Evolutionary conservation across 2,329 filamentous ascomycete species (phyloP).

Genomic region (Colletotrichum noveboracense): DNA sequence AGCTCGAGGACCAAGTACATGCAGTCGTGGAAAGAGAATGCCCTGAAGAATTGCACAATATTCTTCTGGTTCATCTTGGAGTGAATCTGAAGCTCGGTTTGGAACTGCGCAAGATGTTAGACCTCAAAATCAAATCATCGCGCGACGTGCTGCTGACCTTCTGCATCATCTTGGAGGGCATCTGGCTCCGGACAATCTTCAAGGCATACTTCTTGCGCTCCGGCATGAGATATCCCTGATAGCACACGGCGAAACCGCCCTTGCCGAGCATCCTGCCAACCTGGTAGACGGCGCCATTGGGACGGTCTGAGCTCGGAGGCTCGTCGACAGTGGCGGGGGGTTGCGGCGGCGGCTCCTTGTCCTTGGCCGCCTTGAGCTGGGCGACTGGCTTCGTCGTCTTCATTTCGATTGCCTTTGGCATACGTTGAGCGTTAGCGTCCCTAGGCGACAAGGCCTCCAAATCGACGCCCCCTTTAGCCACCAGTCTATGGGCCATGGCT

Average conservation of each 20-base stretch:
- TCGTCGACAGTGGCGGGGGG: constrained; percentile 66
- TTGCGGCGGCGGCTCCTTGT: constrained; percentile 71
- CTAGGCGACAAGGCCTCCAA: constrained; percentile 69
- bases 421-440: constrained; percentile 67
- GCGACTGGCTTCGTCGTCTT: constrained; percentile 50
- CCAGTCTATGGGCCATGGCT: constrained; percentile 54
- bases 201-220: constrained; percentile 74
- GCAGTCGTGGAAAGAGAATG: constrained; percentile 86
- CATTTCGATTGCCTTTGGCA: constrained; percentile 49
- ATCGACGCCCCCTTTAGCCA: constrained; percentile 55
- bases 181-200: constrained; percentile 84
- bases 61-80: constrained; percentile 97
- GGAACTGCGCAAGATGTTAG: constrained; percentile 52
- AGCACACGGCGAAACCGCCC: constrained; percentile 84
- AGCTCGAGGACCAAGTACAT: constrained; percentile 95
- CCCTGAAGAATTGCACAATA: constrained; percentile 93
- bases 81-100: constrained; percentile 93
- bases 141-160: constrained; percentile 60
- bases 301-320: constrained; percentile 71
- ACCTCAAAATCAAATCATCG: background rate
- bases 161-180: constrained; percentile 83
- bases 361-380: constrained; percentile 61
- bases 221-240: constrained; percentile 71
- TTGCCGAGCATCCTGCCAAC: constrained; percentile 78
- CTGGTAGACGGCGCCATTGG: constrained; percentile 74